phyloP scores from a whole-genome alignment of 164 flowering plant species.

The Aristolochia contorta region DNA sequence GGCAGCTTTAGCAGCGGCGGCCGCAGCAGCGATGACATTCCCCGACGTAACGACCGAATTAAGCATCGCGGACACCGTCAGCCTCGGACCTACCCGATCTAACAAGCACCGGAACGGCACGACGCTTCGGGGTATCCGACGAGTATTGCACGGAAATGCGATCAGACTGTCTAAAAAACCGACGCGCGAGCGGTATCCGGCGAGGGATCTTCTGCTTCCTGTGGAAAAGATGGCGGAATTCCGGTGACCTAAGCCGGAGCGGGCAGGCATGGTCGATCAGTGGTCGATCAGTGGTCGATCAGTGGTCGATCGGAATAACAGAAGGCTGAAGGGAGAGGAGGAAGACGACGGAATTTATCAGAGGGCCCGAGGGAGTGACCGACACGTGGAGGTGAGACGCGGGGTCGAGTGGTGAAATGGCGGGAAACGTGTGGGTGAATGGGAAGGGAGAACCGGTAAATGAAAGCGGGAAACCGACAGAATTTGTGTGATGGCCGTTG shows the following conservation, averaged over 20 bases:
- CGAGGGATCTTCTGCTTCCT: background rate
- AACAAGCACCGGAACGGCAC: slow-evolving; percentile 16
- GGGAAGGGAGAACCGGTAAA: background rate
- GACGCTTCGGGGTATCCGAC: slow-evolving; percentile 1
- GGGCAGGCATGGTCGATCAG: slow-evolving; percentile 1
- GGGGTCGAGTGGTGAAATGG: background rate
- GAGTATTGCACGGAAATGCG: background rate
- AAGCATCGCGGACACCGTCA: slow-evolving; percentile 31
- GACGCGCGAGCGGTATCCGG: background rate
- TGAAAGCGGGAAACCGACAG: slow-evolving; percentile 1
- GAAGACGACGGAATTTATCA: background rate
- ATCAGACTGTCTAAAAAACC: background rate
- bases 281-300: too few species aligned
- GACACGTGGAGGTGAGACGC: background rate
- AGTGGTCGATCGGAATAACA: background rate
- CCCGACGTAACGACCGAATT: slow-evolving; percentile 31
- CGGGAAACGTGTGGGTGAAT: background rate
- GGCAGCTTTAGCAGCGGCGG: slow-evolving; percentile 31
- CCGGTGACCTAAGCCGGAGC: slow-evolving; percentile 2
- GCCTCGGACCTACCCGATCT: slow-evolving; percentile 20
- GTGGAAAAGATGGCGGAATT: slow-evolving; percentile 2
- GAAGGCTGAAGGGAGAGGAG: background rate
- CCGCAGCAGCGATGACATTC: slow-evolving; percentile 66
- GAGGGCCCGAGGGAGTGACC: background rate
- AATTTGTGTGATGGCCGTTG: background rate